These are phyloP conservation scores for Adansonia rubrostipa DNA, from an alignment of 441 rosid species.

Conservation along the genomic window DNA sequence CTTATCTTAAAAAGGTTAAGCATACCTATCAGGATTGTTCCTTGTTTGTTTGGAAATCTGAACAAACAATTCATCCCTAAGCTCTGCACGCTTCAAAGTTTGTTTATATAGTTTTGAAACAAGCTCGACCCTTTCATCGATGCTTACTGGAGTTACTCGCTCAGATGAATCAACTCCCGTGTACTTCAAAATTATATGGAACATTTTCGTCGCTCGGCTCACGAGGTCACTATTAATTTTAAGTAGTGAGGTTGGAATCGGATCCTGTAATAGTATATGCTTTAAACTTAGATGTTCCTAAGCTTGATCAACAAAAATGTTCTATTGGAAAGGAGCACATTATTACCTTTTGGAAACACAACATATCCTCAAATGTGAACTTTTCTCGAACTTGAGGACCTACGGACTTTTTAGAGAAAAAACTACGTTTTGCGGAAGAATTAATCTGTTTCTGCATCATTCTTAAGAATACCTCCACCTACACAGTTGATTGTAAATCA, in stretches of 20 bases:
- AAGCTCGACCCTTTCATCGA: constrained; percentile 88
- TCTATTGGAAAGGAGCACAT: not conserved
- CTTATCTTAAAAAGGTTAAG: not conserved
- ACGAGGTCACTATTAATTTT: constrained; percentile 81
- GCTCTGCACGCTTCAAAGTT: constrained; percentile 86
- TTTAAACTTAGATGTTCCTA: constrained; percentile 28
- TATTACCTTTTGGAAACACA: constrained; percentile 89
- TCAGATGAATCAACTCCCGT: constrained; percentile 94
- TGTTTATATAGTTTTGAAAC: constrained; percentile 87
- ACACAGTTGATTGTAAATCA: constrained; percentile 18
- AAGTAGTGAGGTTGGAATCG: constrained; percentile 92
- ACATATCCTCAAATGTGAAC: constrained; percentile 95
- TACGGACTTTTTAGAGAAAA: constrained; percentile 76
- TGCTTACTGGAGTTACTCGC: constrained; percentile 63
- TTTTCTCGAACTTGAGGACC: constrained; percentile 81
- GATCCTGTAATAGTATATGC: constrained; percentile 63
- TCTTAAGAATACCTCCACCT: constrained; percentile 91
- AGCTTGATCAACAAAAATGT: not conserved
- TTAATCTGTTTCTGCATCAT: constrained; percentile 97
- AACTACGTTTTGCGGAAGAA: constrained; percentile 85
- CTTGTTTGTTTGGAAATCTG: constrained; percentile 98
- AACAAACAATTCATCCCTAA: constrained; percentile 94
- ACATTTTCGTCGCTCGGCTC: constrained; percentile 85
- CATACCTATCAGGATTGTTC: constrained; percentile 84
- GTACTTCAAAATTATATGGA: constrained; percentile 83